A percentile compares a stretch with the other conserved stretches of the same genome.
phyloP scores from a whole-genome alignment of 441 rosid species.

The Syzygium syzygioides region DNA sequence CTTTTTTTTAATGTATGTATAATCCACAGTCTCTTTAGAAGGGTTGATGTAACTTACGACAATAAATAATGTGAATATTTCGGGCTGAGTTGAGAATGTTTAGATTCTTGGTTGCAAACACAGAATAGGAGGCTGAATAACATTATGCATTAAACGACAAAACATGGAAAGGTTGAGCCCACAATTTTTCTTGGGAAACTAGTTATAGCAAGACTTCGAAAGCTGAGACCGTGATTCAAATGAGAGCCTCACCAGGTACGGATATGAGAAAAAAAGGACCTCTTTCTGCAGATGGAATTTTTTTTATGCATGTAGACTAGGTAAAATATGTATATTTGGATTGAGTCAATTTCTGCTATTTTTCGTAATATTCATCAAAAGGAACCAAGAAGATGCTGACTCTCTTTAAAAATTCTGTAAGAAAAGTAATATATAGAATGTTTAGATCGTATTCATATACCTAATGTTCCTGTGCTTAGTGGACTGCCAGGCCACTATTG shows the following conservation, averaged over 20 bases:
- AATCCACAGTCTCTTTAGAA: neutral
- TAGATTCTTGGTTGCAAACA: neutral
- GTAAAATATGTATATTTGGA: neutral
- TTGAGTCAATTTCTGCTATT: neutral
- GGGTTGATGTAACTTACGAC: neutral
- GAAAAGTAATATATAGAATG: neutral
- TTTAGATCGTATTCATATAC: neutral
- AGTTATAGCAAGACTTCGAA: neutral
- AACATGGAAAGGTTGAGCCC: neutral
- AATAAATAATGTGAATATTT: neutral
- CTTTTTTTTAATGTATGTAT: neutral
- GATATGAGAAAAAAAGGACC: neutral
- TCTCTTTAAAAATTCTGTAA: neutral
- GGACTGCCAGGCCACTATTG: neutral
- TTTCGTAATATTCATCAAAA: neutral
- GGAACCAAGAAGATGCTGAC: neutral
- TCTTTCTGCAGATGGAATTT: neutral
- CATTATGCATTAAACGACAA: neutral
- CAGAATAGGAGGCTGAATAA: neutral
- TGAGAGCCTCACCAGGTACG: neutral
- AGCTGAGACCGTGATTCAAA: neutral
- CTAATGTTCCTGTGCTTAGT: neutral
- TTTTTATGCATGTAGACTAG: neutral
- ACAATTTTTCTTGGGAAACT: neutral
- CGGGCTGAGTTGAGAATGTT: neutral